phyloP scores from a whole-genome alignment of 208 protist genomes.

The Trypanosoma avium region DNA sequence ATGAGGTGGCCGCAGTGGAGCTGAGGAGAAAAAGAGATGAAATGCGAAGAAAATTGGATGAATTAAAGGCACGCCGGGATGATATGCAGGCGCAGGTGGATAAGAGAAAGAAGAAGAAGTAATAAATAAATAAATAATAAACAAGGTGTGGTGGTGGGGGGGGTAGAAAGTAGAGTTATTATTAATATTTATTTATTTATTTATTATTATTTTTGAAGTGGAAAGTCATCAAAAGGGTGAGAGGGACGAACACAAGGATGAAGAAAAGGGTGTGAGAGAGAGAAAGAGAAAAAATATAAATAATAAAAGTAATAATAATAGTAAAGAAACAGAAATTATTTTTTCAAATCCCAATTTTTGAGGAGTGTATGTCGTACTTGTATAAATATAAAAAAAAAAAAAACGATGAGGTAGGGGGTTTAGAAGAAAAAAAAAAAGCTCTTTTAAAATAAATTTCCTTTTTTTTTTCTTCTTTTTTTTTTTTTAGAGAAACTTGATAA shows the following conservation, averaged over 20 bases:
- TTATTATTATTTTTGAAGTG: neutral
- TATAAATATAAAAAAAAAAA: neutral
- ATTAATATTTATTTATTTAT: neutral
- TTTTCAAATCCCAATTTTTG: neutral
- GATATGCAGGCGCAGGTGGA: conserved; percentile 29
- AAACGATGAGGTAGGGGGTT: too few relatives aligned
- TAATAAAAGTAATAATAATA: neutral
- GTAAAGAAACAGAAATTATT: neutral
- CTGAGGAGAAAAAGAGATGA: conserved; percentile 12
- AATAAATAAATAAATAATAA: conserved; percentile 15
- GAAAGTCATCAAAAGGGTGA: too few relatives aligned
- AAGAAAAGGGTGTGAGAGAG: neutral
- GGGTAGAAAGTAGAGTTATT: neutral
- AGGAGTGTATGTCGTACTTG: neutral
- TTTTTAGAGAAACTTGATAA: too few relatives aligned
- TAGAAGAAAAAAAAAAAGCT: too few relatives aligned
- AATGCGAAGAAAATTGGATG: conserved; percentile 32
- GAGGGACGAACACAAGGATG: too few relatives aligned
- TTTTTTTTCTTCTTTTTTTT: too few relatives aligned
- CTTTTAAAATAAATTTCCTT: too few relatives aligned
- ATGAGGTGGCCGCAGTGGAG: neutral
- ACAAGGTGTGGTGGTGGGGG: too few relatives aligned
- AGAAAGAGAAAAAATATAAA: neutral
- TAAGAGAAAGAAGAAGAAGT: conserved; percentile 42
- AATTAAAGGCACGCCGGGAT: conserved; percentile 38